Base-by-base conservation (phyloP, 1,139 yeast species). In the Diutina mesorugosa region DNA sequence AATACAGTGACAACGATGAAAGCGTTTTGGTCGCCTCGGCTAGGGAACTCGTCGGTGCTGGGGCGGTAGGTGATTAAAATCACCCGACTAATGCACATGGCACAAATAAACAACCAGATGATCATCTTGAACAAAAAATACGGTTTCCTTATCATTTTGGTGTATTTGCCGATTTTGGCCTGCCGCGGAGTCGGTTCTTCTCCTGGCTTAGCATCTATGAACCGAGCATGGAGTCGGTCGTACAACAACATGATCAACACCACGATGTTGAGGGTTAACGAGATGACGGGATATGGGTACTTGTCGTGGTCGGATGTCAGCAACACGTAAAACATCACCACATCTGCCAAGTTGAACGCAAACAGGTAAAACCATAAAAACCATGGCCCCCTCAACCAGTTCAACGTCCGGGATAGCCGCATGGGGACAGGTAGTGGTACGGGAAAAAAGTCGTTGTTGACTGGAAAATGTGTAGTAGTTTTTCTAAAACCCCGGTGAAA, bases 61-160 rank as follows among this genome's bases (percentile, higher is more conserved):
- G 53, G 53, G 10, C 41, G 53, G 29, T 50, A 50, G 8, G 45
- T 32, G 28, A 50, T 32, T 8, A 30, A 8, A 50, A 50, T 50
- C 30, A 50, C 45, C 53, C 53, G 45, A 9, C 32, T 38, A 30
- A 50, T 50, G 45, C 53, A 50, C 53, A 50, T 50, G 53, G 45
- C 53, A n/a, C 30, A 28, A 6, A 50, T 50, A 14, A 32, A 50
- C 35, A 50, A 50, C 53, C 53, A 50, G 12, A 50, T 14, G 21
- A 50, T 29, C n/a, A 30, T 21, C 14, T 32, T 50, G 45, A 50
- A 50, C 35, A 14, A 8, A 16, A 16, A 29, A 7, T 32, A 6
- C n/a, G 18, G n/a, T 38, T 18, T 26, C 6, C 29, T 26, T 4
- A 50, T 8, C 53, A 12, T 9, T 16, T 32, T 14, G 29, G n/a